These are phyloP conservation scores for Kwoniella sp. DNA, from an alignment of 768 basidiomycete species.

Conservation along the genomic window DNA sequence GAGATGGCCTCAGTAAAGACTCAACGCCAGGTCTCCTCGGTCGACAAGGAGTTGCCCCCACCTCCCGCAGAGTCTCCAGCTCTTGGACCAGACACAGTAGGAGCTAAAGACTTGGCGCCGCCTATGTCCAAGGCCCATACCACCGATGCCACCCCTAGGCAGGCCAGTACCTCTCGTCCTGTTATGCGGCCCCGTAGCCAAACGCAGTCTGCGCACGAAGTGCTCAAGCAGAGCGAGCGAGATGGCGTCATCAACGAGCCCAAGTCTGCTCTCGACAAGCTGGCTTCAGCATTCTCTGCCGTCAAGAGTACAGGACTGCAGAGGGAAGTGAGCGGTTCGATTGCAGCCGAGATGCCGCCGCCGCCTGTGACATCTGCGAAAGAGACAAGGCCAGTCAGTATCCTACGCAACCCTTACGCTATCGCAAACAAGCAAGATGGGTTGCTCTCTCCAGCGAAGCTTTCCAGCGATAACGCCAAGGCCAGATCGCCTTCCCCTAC, in stretches of 20 bases:
- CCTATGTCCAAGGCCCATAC: conserved; percentile 33
- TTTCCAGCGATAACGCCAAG: not conserved
- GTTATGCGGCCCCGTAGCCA: conserved; percentile 28
- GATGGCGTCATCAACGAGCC: conserved; percentile 38
- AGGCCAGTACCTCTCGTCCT: conserved; percentile 14
- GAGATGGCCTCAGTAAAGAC: not conserved
- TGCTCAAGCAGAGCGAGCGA: conserved; percentile 24
- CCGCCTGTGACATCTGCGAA: not conserved
- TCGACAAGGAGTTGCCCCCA: conserved; percentile 35
- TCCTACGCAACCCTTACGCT: conserved; percentile 22
- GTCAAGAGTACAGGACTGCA: not conserved
- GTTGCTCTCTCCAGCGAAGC: conserved; percentile 1
- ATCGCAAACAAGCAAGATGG: conserved; percentile 14
- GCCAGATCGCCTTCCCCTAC: conserved; percentile 7
- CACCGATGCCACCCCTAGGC: conserved; percentile 14
- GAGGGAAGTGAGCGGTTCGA: conserved; percentile 13
- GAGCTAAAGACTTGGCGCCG: conserved; percentile 9
- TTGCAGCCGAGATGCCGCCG: conserved; percentile 19
- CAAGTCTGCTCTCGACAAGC: conserved; percentile 39
- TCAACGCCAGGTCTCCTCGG: not conserved
- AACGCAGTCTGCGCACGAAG: conserved; percentile 43
- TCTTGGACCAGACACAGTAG: not conserved
- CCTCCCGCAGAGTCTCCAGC: conserved; percentile 17
- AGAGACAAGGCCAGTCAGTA: conserved; percentile 19
- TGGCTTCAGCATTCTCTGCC: conserved; percentile 10